Percentiles rank a stretch among this genome's conserved stretches.
These are phyloP conservation scores for Peronospora belbahrii DNA, from an alignment of 352 stramenopile species.

Conservation along the genomic window DNA sequence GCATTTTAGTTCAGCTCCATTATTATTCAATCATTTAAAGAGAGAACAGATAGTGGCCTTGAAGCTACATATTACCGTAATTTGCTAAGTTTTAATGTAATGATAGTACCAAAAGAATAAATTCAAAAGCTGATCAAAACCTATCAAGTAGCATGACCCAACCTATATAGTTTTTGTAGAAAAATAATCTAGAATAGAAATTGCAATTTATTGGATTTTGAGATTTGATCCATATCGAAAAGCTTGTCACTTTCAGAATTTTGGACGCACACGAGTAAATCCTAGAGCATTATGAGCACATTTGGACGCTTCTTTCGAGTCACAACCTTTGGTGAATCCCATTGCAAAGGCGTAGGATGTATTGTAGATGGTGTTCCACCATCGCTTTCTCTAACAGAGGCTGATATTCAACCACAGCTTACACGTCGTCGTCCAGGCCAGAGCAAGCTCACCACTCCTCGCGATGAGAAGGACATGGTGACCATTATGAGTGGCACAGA, in stretches of 20 bases:
- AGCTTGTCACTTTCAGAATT: conserved; percentile 15
- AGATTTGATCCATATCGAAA: no score
- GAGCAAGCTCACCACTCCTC: conserved; percentile 96
- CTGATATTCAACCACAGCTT: conserved; percentile 96
- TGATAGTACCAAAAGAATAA: no score
- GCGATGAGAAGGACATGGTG: conserved; percentile 95
- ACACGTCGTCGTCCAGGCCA: conserved; percentile 95
- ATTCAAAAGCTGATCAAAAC: no score
- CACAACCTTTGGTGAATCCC: conserved; percentile 98
- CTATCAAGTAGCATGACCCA: no score
- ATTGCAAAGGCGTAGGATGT: conserved; percentile 95
- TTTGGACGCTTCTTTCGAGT: conserved; percentile 98
- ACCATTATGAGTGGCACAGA: conserved; percentile 96
- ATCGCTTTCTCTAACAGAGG: conserved; percentile 90
- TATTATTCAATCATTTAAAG: no score
- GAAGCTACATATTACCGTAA: no score
- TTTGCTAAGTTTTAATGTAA: no score
- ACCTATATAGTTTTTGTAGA: no score
- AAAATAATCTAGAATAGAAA: no score
- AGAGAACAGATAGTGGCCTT: no score
- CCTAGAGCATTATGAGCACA: conserved; percentile 61
- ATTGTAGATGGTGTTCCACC: conserved; percentile 96
- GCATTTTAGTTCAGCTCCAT: no score
- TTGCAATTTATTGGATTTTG: no score
- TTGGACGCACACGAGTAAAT: background rate